Evolutionary conservation across 176 grass and related monocot genomes (phyloP), one percentile per base, ranked within the genome.

Genomic region (Dendrocalamus sinicus): DNA sequence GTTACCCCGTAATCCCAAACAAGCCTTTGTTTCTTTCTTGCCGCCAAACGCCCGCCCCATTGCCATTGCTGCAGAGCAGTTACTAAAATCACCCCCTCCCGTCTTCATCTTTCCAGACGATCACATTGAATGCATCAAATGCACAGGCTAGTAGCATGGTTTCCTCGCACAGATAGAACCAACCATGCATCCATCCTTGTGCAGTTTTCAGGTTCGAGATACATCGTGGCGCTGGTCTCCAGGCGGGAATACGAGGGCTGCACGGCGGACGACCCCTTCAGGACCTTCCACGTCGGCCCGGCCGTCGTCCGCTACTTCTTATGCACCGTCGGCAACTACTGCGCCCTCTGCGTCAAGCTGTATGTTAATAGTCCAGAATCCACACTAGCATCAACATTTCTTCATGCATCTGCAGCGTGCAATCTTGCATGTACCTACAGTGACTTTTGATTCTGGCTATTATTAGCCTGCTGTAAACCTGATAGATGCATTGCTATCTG

Each of bases 211-310:
- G 79, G 85, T 92, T 94, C 75, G 82, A 88, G 70, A 55, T 40
- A 88, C 88, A 78, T 92, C 48, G 90, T 90, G 69, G 79, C 86
- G 63, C 63, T 90, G 90, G 90, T 94, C 22, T 79, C 68, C 6
- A 62, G 48, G 62, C 22, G 78, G 28, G 88, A 90, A 78, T 92
- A 73, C 80, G 81, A 89, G 0, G 22, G 1, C 16, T 92, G 90
- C 85, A 73, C 57, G 19, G 30, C 79, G 9, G 75, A 45, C 32
- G 74, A 88, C 28, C 79, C 79, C 23, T 92, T 78, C 75, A 63
- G 53, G 17, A 24, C 20, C 7, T 74, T 81, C 54, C 24, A 43
- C 45, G 43, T 7, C 28, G 75, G 67, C 3, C 87, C 92, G 10
- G 73, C 60, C 26, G 69, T 80, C 81, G 41, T 80, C 32, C 61